Evolutionary conservation across 805 yeast species (phyloP), one percentile per base, ranked within the genome.

Genomic region (Saccharomycopsis capsularis): DNA sequence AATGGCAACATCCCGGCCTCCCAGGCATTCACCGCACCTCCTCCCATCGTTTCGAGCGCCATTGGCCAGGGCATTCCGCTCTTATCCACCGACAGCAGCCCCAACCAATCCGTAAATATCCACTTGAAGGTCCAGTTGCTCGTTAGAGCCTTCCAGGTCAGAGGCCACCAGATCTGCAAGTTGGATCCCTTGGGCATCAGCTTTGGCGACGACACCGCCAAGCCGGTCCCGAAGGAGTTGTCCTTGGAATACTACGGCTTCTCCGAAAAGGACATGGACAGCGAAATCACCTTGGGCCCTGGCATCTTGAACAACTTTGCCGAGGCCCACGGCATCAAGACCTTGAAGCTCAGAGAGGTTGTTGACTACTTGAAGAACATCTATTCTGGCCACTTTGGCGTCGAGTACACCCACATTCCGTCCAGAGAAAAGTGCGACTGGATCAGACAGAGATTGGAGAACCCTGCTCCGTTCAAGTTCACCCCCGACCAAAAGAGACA

Each of bases 101-200:
- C 65, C 52, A 66, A 71, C 56, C 78, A 80, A 61, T 87, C 82
- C 56, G 87, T 90, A 40, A 75, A 85, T 56, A 76, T 86, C 55
- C 98, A 93, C 67, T 78, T 93, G 74, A 93, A 93, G 68, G 95
- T 89, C 16, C 99, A 93, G 75, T 78, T 93, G 59, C 76, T 93
- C 60, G 97, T 95, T 55, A 85, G 99, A 68, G 99, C 99, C 27
- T 93, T 90, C 71, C 99, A 93, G 73, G 99, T 93, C 46, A 82
- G 98, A 69, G 99, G 99, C 58, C 99, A 93, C 68, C 85, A 82
- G 67, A 87, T 86, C 72, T 97, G 98, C 41, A 83, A 81, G 60
- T 82, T 89, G 54, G 99, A 93, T 68, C 99, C 99, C n/a, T 73
- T 93, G 63, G 91, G 85, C 34, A 85, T 91, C 62, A 79, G 90